A percentile compares a stretch with the other conserved stretches of the same genome.
Conservation (phyloP, 2,329 filamentous ascomycete species). For the Pseudogymnoascus sp. region DNA sequence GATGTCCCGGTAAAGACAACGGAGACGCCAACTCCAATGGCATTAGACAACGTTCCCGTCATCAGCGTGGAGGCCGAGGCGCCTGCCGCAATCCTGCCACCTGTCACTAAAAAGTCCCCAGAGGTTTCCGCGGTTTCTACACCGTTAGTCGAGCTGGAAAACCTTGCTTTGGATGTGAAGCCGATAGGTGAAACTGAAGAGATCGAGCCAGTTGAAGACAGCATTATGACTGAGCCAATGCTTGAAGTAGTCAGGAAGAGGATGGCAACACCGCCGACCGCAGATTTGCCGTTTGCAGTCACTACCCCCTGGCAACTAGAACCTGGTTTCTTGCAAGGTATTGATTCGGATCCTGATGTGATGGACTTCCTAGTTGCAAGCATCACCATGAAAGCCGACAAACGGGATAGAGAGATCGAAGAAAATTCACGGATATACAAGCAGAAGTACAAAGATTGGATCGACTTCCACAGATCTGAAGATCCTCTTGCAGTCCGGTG, state of each 20-base stretch:
- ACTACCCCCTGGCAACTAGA: conserved; percentile 22
- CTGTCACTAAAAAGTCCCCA: neutral
- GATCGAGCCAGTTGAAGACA: neutral
- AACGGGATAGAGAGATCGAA: conserved; percentile 21
- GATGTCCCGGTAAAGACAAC: neutral
- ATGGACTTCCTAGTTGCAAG: conserved; percentile 7
- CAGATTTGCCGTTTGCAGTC: conserved; percentile 22
- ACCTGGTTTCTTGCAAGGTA: conserved; percentile 19
- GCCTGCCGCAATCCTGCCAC: neutral
- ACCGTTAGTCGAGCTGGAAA: conserved; percentile 1
- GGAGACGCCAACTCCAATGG: neutral
- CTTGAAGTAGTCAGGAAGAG: conserved; percentile 22
- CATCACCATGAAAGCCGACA: neutral
- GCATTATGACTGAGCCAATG: conserved; percentile 6
- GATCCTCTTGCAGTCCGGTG: conserved; percentile 25
- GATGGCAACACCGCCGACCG: conserved; percentile 28
- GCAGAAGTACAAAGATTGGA: conserved; percentile 20
- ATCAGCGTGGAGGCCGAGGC: neutral
- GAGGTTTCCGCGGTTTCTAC: neutral
- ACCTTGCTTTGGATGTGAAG: neutral
- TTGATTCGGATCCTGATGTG: conserved; percentile 18
- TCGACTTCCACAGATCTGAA: conserved; percentile 22
- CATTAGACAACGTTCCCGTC: neutral
- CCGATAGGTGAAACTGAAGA: neutral
- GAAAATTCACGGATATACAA: conserved; percentile 23